Percentiles rank a stretch among this genome's conserved stretches.
phyloP scores from a whole-genome alignment of 305 asterid genomes.

The Solanum hybrid region DNA sequence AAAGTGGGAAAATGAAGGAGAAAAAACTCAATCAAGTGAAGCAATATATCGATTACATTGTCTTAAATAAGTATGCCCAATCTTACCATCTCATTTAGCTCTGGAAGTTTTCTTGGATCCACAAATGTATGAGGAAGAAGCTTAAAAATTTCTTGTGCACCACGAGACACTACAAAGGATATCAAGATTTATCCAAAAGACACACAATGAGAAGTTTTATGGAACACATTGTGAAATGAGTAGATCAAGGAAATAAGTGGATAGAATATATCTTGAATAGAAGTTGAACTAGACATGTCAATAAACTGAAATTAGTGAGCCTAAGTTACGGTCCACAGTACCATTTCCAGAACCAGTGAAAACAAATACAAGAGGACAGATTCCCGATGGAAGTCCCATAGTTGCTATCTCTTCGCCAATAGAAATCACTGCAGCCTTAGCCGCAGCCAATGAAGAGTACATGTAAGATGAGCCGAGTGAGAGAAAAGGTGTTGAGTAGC shows the following conservation, averaged over 20 bases:
- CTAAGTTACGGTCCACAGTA: constrained; percentile 15
- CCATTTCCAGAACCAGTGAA: constrained; percentile 94
- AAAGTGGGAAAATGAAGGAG: not conserved
- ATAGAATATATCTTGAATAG: not conserved
- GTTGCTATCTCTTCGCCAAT: constrained; percentile 94
- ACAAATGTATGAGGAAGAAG: constrained; percentile 88
- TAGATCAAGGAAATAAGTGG: not conserved
- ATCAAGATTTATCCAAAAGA: not conserved
- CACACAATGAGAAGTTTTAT: not conserved
- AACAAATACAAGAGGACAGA: constrained; percentile 87
- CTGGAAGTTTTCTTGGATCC: constrained; percentile 64
- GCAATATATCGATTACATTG: not conserved
- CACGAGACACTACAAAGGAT: constrained; percentile 59
- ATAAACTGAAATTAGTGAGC: not conserved
- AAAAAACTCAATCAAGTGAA: not conserved
- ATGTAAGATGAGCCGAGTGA: constrained; percentile 87
- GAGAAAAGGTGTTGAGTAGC: constrained; percentile 91
- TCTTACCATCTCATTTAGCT: constrained; percentile 52
- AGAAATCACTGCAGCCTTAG: constrained; percentile 90
- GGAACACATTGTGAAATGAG: not conserved
- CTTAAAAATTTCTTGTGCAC: constrained; percentile 86
- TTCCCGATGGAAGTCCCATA: constrained; percentile 69
- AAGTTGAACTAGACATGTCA: not conserved
- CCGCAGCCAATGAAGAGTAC: constrained; percentile 93
- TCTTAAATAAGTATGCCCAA: not conserved